A percentile compares a stretch with the other conserved stretches of the same genome.
Evolutionary conservation across 1,284 basidiomycete genomes (phyloP).

Genomic region (Lignosus rhinocerotis): DNA sequence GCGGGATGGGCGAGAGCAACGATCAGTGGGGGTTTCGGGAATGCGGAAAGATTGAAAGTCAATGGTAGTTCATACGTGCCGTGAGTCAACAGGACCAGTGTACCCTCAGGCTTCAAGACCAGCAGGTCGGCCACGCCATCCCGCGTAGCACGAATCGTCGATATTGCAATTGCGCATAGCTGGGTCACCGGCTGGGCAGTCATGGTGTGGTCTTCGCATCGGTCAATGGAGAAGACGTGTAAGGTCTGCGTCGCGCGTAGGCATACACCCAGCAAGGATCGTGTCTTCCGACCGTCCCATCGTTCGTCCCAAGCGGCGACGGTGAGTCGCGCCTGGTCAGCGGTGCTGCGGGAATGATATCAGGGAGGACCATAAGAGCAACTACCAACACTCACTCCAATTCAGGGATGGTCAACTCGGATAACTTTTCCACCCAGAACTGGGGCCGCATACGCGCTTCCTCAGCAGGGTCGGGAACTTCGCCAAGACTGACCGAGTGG

Average conservation of each 20-base stretch:
- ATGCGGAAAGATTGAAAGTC: constrained; percentile 21
- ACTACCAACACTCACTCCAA: constrained; percentile 47
- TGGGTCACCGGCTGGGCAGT: constrained; percentile 41
- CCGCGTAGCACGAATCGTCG: constrained; percentile 64
- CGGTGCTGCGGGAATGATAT: constrained; percentile 12
- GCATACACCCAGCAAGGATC: constrained; percentile 59
- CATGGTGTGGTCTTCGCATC: constrained; percentile 42
- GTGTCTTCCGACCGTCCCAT: constrained; percentile 52
- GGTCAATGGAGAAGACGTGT: constrained; percentile 48
- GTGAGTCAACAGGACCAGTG: constrained; percentile 59
- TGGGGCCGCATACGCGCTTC: constrained; percentile 66
- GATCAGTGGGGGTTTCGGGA: constrained; percentile 21
- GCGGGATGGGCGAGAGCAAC: constrained; percentile 27
- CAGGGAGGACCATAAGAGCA: constrained; percentile 5
- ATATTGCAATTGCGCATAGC: constrained; percentile 51
- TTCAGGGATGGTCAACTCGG: constrained; percentile 47
- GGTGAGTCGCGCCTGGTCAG: constrained; percentile 42
- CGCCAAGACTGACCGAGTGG: constrained; percentile 42
- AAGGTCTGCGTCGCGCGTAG: constrained; percentile 49
- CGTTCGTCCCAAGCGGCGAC: constrained; percentile 67
- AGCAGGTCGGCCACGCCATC: constrained; percentile 67
- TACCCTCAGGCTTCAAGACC: constrained; percentile 54
- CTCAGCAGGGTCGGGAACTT: constrained; percentile 42
- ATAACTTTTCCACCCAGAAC: constrained; percentile 67
- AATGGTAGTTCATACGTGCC: constrained; percentile 51